Percentiles rank a stretch among this genome's conserved stretches.
Conservation (phyloP, 345 rosid genomes). For the Brassica carinata region DNA sequence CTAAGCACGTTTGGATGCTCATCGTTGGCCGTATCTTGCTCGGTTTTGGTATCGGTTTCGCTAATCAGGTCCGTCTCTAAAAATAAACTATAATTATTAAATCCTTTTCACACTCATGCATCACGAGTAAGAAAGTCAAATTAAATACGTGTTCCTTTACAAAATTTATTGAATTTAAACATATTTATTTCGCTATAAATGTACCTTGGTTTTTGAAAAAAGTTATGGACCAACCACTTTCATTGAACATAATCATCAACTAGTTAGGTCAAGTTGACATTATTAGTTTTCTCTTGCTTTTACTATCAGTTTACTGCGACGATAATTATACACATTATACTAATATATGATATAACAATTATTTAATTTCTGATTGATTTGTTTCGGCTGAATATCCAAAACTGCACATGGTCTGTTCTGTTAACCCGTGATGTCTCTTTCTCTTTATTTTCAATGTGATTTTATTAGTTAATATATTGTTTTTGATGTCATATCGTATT, state of each 20-base stretch:
- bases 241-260: constrained; percentile 33
- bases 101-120: neutral
- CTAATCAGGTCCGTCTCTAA: constrained; percentile 74
- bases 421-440: constrained; percentile 22
- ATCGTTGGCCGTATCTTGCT: constrained; percentile 85
- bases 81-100: neutral
- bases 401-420: constrained; percentile 38
- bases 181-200: constrained; percentile 18
- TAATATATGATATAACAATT: neutral
- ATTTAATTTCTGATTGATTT: constrained; percentile 3
- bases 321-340: constrained; percentile 9
- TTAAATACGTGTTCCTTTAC: neutral
- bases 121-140: neutral
- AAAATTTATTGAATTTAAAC: neutral
- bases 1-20: constrained; percentile 85
- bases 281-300: constrained; percentile 11
- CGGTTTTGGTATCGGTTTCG: constrained; percentile 96
- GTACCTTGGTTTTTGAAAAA: constrained; percentile 21
- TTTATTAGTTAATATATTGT: neutral
- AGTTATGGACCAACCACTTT: constrained; percentile 23
- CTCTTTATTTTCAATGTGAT: neutral
- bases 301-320: neutral
- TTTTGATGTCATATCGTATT: constrained; percentile 13
- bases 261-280: constrained; percentile 31
- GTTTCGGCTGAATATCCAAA: constrained; percentile 18